A percentile compares a stretch with the other conserved stretches of the same genome.
phyloP scores from a whole-genome alignment of 176 grass and related monocot genomes.

The Urochloa ruziziensis region DNA sequence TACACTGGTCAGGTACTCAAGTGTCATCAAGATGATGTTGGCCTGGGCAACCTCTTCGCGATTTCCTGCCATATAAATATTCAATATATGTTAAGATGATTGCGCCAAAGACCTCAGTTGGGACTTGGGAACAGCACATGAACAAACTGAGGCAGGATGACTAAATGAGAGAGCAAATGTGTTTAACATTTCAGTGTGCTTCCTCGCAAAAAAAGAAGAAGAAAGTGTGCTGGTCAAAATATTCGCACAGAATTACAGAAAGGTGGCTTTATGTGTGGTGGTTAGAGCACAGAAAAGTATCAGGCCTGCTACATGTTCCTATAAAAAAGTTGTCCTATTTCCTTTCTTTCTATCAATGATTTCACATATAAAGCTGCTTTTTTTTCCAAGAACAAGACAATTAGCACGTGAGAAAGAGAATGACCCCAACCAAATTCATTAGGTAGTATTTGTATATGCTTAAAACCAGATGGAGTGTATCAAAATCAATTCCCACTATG shows the following conservation, averaged over 20 bases:
- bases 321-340: too few relatives aligned
- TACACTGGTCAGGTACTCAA: constrained; percentile 14
- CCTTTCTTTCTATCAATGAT: too few relatives aligned
- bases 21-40: constrained; percentile 7
- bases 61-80: constrained; percentile 32
- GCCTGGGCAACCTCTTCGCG: constrained; percentile 32
- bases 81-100: neutral
- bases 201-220: too few relatives aligned
- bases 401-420: neutral
- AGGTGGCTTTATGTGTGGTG: neutral
- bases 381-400: neutral
- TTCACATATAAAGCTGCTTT: neutral
- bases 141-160: neutral
- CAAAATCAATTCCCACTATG: constrained; percentile 7
- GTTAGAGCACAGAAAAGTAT: neutral
- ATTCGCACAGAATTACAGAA: neutral
- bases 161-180: neutral
- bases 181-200: neutral
- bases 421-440: neutral
- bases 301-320: neutral
- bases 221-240: constrained; percentile 1
- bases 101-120: neutral
- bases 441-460: neutral
- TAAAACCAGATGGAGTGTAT: neutral
- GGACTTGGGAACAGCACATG: neutral